These are phyloP conservation scores for Margaritispora aquatica DNA, from an alignment of 495 filamentous ascomycete genomes.

Conservation along the genomic window DNA sequence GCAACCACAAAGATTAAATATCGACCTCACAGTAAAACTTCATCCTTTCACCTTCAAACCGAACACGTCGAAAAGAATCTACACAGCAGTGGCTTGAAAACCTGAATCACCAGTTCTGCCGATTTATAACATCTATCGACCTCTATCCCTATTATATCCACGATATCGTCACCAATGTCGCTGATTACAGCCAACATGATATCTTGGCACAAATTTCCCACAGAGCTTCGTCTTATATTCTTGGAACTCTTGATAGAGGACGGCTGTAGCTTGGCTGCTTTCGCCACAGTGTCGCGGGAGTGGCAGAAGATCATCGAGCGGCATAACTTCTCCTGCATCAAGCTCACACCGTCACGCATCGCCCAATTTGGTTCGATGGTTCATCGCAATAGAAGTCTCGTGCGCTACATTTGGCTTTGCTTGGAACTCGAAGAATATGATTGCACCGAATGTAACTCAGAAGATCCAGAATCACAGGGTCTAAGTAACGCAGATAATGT, in stretches of 20 bases:
- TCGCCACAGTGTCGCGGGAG: slow-evolving; percentile 34
- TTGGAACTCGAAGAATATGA: slow-evolving; percentile 32
- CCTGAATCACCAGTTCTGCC: not conserved
- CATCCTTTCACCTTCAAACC: not conserved
- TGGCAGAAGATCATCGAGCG: slow-evolving; percentile 33
- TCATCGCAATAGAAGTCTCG: slow-evolving; percentile 31
- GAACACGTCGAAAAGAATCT: not conserved
- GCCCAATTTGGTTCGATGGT: slow-evolving; percentile 28
- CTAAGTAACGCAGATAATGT: not conserved
- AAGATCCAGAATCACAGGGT: not conserved
- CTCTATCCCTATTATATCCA: not conserved
- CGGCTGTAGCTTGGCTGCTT: slow-evolving; percentile 21
- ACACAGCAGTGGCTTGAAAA: not conserved
- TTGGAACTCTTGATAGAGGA: not conserved
- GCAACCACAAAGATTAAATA: not conserved
- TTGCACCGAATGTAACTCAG: slow-evolving; percentile 24
- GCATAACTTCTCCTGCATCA: slow-evolving; percentile 34
- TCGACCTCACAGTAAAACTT: not conserved
- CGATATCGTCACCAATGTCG: not conserved
- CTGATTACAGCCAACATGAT: not conserved
- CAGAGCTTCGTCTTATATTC: not conserved
- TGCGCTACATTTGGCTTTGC: slow-evolving; percentile 33
- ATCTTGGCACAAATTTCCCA: not conserved
- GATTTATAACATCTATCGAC: not conserved
- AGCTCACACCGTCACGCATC: slow-evolving; percentile 29